Base-by-base conservation (phyloP, 1,284 basidiomycete genomes). In the Trichosporon sp. region DNA sequence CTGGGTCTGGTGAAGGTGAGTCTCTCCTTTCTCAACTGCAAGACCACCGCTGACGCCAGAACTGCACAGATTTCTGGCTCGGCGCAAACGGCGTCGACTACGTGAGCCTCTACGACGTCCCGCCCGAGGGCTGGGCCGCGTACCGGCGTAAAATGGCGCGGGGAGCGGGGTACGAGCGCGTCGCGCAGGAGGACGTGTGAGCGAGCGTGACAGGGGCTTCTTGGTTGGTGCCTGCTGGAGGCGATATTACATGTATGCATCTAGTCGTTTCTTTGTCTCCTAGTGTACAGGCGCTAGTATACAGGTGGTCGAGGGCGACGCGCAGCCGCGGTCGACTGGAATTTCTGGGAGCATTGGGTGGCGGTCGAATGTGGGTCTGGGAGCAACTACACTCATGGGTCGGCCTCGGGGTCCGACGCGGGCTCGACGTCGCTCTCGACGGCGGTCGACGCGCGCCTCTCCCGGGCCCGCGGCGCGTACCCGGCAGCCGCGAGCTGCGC, bases 51-150 rank as follows among this genome's bases (percentile, higher is more conserved):
- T 69, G 42, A 34, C 32, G 18, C 2, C 70, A 84, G 75, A 99
- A 99, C 82, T 99, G 97, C 83, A 88, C 87, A 73, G 96, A 99
- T 83, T 99, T 99, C 80, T 99, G 96, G 96, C 89, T 89, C 60
- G 88, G 87, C 65, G 93, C 94, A 23, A 85, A 86, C 70, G 92
- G 92, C 1, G 89, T 99, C 29, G 91, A 96, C 81, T 99, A 98
- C 83, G 90, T 91, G 60, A 85, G 87, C 72, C 80, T 99, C 78
- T 98, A 95, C 81, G 95, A 97, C 78, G 87, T 99, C 7, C 94
- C 94, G 2, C 73, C 85, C 1, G 92, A 93, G 78, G 93, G 80
- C 2, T 82, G 80, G 80, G 67, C 68, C 27, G 73, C 78, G 66
- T 82, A 82, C 71, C 71, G 80, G 63, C 68, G 77, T 35, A 77